phyloP scores from a whole-genome alignment of 768 basidiomycete species.

The Lyophyllum atratum region DNA sequence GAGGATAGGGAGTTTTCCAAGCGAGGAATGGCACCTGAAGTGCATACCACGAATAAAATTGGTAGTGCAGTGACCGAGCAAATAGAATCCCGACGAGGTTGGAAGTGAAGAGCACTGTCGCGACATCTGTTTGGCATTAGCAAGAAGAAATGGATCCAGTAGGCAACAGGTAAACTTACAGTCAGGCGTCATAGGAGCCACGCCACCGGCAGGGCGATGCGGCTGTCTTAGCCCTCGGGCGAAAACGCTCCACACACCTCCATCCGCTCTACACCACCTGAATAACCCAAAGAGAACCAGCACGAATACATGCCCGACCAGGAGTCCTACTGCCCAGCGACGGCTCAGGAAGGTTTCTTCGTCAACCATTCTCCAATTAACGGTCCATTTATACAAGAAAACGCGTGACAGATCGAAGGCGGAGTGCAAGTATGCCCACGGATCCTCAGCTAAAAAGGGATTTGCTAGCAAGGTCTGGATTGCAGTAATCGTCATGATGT shows the following conservation, averaged over 20 bases:
- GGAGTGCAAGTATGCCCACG: constrained; percentile 63
- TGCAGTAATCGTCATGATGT: constrained; percentile 47
- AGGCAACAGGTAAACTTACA: constrained; percentile 52
- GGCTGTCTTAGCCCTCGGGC: constrained; percentile 55
- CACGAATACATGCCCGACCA: constrained; percentile 63
- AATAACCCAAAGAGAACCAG: constrained; percentile 68
- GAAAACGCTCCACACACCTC: constrained; percentile 63
- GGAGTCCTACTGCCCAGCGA: constrained; percentile 59
- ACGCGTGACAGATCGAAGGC: constrained; percentile 88
- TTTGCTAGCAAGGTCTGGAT: constrained; percentile 64
- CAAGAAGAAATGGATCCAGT: background rate
- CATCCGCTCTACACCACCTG: constrained; percentile 77
- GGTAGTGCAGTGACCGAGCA: constrained; percentile 94
- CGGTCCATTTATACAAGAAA: constrained; percentile 96
- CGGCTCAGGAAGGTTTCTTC: constrained; percentile 75
- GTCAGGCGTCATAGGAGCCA: constrained; percentile 53
- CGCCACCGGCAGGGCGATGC: constrained; percentile 48
- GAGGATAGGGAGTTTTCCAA: constrained; percentile 71
- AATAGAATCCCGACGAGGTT: constrained; percentile 92
- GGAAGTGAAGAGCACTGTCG: constrained; percentile 83
- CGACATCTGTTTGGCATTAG: constrained; percentile 54
- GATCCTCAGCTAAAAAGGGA: constrained; percentile 67
- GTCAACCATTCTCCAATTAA: constrained; percentile 91
- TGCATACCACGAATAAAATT: constrained; percentile 98
- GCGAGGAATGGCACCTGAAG: constrained; percentile 85